These are phyloP conservation scores for Podospora comata DNA, from an alignment of 495 filamentous ascomycete species.

Conservation along the genomic window DNA sequence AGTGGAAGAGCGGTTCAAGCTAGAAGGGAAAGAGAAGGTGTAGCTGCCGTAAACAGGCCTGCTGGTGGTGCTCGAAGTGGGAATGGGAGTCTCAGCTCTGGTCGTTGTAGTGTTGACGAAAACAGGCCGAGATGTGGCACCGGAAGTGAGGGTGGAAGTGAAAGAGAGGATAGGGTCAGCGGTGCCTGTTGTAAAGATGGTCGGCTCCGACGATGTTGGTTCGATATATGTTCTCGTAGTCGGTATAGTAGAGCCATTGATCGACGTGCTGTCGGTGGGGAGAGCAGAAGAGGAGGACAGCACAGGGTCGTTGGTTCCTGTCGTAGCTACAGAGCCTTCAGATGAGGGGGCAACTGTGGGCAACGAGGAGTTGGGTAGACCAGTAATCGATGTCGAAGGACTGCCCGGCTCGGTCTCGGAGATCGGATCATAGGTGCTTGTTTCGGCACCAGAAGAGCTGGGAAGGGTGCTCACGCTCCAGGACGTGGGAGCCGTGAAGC, in stretches of 20 bases:
- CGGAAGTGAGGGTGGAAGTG: neutral
- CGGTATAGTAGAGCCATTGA: neutral
- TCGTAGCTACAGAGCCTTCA: neutral
- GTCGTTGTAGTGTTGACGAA: neutral
- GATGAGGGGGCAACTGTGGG: neutral
- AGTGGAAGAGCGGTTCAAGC: neutral
- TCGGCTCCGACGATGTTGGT: neutral
- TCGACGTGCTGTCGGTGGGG: neutral
- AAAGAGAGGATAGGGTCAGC: slow-evolving; percentile 1
- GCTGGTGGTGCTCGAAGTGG: neutral
- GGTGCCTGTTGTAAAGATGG: neutral
- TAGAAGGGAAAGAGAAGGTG: slow-evolving; percentile 1
- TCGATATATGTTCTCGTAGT: neutral
- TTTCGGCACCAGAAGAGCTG: neutral
- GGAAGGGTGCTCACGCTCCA: slow-evolving; percentile 1
- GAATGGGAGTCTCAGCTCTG: neutral
- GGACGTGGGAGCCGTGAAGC: neutral
- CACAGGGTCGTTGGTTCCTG: slow-evolving; percentile 1
- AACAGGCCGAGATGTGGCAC: neutral
- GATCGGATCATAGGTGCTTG: neutral
- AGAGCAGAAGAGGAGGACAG: neutral
- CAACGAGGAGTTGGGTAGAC: neutral
- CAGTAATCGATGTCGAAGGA: neutral
- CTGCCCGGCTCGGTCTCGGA: neutral
- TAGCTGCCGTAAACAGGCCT: slow-evolving; percentile 12